Conservation (phyloP, 805 yeast species). For the Schizosaccharomyces japonicus region DNA sequence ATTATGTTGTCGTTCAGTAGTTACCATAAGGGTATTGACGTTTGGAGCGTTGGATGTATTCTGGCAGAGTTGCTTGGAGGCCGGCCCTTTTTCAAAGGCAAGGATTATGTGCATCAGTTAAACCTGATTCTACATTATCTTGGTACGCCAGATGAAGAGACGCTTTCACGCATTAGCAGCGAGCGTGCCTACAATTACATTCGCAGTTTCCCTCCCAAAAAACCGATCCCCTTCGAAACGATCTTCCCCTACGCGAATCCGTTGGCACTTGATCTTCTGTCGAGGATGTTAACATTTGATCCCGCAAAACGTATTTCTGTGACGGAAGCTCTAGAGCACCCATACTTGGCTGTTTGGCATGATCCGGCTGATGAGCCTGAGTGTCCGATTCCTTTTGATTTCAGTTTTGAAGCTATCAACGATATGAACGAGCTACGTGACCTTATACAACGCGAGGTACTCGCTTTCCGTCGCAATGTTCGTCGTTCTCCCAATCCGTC, state of each 20-base stretch:
- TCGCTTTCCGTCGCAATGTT: not conserved
- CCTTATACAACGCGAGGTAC: not conserved
- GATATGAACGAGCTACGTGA: slow-evolving; percentile 43
- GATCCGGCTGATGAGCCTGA: slow-evolving; percentile 71
- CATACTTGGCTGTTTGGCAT: slow-evolving; percentile 73
- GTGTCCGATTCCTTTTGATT: slow-evolving; percentile 62
- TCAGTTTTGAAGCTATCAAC: slow-evolving; percentile 62
- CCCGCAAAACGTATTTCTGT: slow-evolving; percentile 69
- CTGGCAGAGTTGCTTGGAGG: slow-evolving; percentile 84
- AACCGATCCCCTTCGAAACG: slow-evolving; percentile 44
- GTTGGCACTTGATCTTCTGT: slow-evolving; percentile 55
- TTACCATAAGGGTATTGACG: slow-evolving; percentile 50
- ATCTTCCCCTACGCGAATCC: slow-evolving; percentile 74
- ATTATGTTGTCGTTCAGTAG: slow-evolving; percentile 86
- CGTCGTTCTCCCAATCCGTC: not conserved
- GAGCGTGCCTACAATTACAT: slow-evolving; percentile 81
- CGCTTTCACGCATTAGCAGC: slow-evolving; percentile 49
- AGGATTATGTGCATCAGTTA: slow-evolving; percentile 86
- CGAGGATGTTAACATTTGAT: slow-evolving; percentile 61
- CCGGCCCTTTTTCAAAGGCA: slow-evolving; percentile 76
- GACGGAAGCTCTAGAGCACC: slow-evolving; percentile 70
- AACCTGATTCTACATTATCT: slow-evolving; percentile 64
- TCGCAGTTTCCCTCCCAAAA: slow-evolving; percentile 60
- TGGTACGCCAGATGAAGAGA: slow-evolving; percentile 75
- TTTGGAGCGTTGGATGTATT: slow-evolving; percentile 96